Percentiles rank a stretch among this genome's conserved stretches.
These are phyloP conservation scores for Leccinum uliginosum DNA, from an alignment of 768 basidiomycete species.

Conservation along the genomic window DNA sequence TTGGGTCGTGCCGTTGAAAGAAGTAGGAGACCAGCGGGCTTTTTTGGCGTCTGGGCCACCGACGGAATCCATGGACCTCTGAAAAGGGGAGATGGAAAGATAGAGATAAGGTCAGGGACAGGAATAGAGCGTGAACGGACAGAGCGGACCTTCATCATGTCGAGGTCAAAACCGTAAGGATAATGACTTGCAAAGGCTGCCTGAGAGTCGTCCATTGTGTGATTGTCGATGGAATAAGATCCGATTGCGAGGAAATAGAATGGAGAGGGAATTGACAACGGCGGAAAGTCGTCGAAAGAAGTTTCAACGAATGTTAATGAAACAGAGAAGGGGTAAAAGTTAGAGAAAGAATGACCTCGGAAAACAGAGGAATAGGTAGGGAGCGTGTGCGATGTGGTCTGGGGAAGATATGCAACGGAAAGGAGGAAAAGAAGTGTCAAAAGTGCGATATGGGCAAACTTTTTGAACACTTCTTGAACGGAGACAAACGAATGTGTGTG, in stretches of 20 bases:
- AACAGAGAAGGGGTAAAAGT: conserved; percentile 47
- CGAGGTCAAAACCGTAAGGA: conserved; percentile 76
- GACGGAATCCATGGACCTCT: conserved; percentile 85
- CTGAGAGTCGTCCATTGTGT: conserved; percentile 71
- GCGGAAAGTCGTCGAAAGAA: conserved; percentile 38
- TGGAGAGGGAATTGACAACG: conserved; percentile 48
- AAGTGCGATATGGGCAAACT: conserved; percentile 24
- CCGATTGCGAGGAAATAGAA: conserved; percentile 29
- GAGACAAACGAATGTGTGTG: conserved; percentile 33
- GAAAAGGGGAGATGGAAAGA: conserved; percentile 1
- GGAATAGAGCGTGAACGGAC: not conserved
- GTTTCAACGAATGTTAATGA: conserved; percentile 37
- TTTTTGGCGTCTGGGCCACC: conserved; percentile 86
- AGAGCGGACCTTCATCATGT: conserved; percentile 82
- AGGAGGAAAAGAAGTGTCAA: conserved; percentile 20
- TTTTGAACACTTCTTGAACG: conserved; percentile 23
- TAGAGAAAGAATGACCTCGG: conserved; percentile 48
- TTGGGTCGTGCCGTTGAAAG: conserved; percentile 34
- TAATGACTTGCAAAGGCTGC: conserved; percentile 67
- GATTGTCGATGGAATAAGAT: conserved; percentile 20
- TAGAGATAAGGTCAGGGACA: not conserved
- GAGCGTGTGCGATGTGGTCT: conserved; percentile 40
- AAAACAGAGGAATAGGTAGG: conserved; percentile 34
- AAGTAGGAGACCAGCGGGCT: conserved; percentile 82
- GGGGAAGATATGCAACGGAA: conserved; percentile 27